Evolutionary conservation across 2,329 filamentous ascomycete genomes (phyloP), one percentile per base, ranked within the genome.

Genomic region (Aspergillus udagawae): DNA sequence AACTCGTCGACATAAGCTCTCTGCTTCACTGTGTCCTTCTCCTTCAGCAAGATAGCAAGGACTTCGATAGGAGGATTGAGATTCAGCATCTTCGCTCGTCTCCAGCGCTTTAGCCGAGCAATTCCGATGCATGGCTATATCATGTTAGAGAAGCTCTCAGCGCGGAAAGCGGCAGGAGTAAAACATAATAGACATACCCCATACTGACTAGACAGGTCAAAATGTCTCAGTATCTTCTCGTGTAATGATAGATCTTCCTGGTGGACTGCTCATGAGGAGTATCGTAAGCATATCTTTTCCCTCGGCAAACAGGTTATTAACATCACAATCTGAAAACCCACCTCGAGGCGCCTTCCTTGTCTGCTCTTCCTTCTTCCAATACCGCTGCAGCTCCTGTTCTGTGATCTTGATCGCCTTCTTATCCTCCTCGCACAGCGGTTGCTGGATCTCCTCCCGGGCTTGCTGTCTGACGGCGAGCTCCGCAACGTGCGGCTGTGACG

Each of bases 41-140:
- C 87, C 68, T 86, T 88, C 54, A 96, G 67, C 49, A 97, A 76
- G 17, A 97, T 89, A 0, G 92, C 90, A 4, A 97, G 81, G 3
- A 97, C 92, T 73, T 97, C 93, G 27, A 96, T 83, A 0, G 94
- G 93, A 1, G 94, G 94, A 32, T 88, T 83, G n/a, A 99, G 80
- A 3, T 88, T 87, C n/a, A 99, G 79, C 55, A 81, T 82, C 54
- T 96, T 83, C 4, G 94, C 94, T 49, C 94, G 86, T 70, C 90
- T 85, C 94, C 94, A 99, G 35, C 94, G 87, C 77, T 89, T 90
- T 65, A 89, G 78, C 50, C 94, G 86, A 41, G 86, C 77, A 53
- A 93, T 91, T 7, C 94, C 94, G 53, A 96, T 89, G 69, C 91
- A 96, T 1, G 94, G 94, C 91, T 96, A 67, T 48, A 56, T 23